Conservation (phyloP, 768 basidiomycete species). For the Mycena pura region DNA sequence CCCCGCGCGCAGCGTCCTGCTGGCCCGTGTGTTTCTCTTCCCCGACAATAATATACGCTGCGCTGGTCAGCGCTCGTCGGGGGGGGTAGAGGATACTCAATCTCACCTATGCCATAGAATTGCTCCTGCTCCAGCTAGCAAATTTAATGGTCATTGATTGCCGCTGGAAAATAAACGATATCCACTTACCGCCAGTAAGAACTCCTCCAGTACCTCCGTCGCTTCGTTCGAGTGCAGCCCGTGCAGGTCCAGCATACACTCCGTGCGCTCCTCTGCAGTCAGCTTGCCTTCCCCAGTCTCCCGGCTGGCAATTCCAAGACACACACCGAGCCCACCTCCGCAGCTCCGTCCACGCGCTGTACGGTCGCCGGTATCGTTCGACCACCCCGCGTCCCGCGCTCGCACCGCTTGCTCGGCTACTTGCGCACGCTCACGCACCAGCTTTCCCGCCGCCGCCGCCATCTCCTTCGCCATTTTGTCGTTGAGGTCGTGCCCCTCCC, state of each 20-base stretch:
- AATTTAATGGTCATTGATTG: neutral
- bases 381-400: constrained; percentile 72
- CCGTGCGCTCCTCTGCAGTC: constrained; percentile 88
- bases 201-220: constrained; percentile 88
- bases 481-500: constrained; percentile 94
- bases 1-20: constrained; percentile 83
- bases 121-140: constrained; percentile 83
- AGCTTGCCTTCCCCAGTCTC: constrained; percentile 60
- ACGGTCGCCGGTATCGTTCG: constrained; percentile 85
- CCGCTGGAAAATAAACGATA: neutral
- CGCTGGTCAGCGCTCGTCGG: too few species aligned
- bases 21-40: constrained; percentile 96
- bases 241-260: constrained; percentile 88
- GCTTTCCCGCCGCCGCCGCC: constrained; percentile 79
- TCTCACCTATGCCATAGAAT: constrained; percentile 83
- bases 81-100: too few species aligned
- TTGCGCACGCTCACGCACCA: constrained; percentile 83
- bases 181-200: constrained; percentile 81
- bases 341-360: constrained; percentile 72
- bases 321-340: constrained; percentile 86
- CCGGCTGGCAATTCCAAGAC: constrained; percentile 81
- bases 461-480: constrained; percentile 90
- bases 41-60: constrained; percentile 90
- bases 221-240: constrained; percentile 95
- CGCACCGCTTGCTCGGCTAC: constrained; percentile 80